Conservation (phyloP, 1,284 basidiomycete genomes). For the Cerrena zonata region DNA sequence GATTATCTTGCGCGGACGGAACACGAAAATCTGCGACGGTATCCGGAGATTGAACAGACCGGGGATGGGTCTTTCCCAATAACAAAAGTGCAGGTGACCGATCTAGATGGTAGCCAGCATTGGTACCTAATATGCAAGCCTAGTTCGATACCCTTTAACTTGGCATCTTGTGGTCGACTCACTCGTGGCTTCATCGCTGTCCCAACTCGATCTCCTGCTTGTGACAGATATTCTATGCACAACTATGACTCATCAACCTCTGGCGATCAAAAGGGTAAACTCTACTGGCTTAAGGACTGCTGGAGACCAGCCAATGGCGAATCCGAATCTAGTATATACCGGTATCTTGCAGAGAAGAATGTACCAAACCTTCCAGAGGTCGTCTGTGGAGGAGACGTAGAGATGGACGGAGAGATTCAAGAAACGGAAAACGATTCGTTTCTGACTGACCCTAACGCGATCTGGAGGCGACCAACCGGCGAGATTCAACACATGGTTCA, state of each 20-base stretch:
- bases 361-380: background rate
- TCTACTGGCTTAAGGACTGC: background rate
- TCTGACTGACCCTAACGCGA: background rate
- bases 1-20: background rate
- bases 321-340: background rate
- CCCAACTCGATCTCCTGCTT: background rate
- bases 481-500: background rate
- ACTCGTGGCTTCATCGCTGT: background rate
- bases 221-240: background rate
- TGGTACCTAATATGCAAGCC: background rate
- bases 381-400: background rate
- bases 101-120: background rate
- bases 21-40: background rate
- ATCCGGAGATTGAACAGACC: background rate
- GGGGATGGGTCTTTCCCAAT: background rate
- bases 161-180: background rate
- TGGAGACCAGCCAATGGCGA: background rate
- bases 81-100: background rate
- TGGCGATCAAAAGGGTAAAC: no score
- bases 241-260: no score
- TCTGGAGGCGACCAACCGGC: background rate
- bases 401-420: background rate
- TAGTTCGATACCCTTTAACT: conserved; percentile 10
- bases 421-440: background rate
- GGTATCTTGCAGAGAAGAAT: background rate